Evolutionary conservation across 2,329 filamentous ascomycete genomes (phyloP).

Genomic region (Fusarium paranaense): DNA sequence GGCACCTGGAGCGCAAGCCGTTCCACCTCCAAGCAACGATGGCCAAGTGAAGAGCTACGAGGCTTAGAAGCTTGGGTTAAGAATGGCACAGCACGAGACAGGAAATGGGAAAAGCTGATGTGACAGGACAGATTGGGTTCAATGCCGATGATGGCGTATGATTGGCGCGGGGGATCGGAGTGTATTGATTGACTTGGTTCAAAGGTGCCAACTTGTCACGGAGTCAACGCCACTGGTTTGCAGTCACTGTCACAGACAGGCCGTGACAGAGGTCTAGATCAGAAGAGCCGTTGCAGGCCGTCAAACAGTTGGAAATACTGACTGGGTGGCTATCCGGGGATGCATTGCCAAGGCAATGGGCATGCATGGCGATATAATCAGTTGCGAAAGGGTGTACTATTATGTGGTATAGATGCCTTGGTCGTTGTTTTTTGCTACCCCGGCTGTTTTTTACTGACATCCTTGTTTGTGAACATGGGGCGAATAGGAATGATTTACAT

Average conservation of each 20-base stretch:
- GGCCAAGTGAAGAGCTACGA: constrained; percentile 70
- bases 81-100: background rate
- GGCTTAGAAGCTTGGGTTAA: constrained; percentile 51
- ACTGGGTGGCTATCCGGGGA: constrained; percentile 1
- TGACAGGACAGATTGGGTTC: constrained; percentile 28
- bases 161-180: constrained; percentile 21
- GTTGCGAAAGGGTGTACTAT: constrained; percentile 30
- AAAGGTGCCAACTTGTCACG: background rate
- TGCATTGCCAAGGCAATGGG: constrained; percentile 6
- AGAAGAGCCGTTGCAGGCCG: background rate
- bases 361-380: constrained; percentile 18
- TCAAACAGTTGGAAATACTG: background rate
- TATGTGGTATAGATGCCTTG: constrained; percentile 35
- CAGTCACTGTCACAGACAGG: background rate
- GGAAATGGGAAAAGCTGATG: constrained; percentile 15
- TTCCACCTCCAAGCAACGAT: constrained; percentile 67
- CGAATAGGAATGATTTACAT: constrained; percentile 29
- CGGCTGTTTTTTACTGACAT: constrained; percentile 9
- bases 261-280: background rate
- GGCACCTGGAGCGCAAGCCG: constrained; percentile 54
- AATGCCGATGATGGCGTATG: constrained; percentile 37
- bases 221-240: background rate
- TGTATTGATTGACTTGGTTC: constrained; percentile 15
- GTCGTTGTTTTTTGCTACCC: constrained; percentile 17
- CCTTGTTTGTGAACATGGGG: constrained; percentile 18